Base-by-base conservation (phyloP, 306 rosid species). In the Cicer cuneatum region DNA sequence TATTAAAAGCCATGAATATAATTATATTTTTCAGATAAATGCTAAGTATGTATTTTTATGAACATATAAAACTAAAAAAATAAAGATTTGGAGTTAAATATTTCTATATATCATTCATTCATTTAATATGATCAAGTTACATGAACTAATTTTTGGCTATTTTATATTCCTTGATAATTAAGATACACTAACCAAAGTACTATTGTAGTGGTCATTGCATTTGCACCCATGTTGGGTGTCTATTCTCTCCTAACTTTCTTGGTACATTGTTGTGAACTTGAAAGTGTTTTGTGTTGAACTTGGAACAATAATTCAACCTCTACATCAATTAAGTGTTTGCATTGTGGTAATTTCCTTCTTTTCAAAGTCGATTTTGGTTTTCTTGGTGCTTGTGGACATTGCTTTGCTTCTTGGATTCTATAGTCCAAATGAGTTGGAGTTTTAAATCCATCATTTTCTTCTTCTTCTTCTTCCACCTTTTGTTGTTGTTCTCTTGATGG, bases 311-410 rank as follows among this genome's bases (percentile, higher is more conserved):
- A 78, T 10, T 83, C 77, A 68, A 84, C 58, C 7, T 85, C 77
- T n/a, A 81, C 46, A 40, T 75, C 83, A 37, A 81, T 65, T 7
- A 62, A 75, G 69, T 69, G 65, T 60, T 65, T 80, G 3, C 74
- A 56, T 4, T 77, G 49, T 11, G 54, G 3, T 29, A 29, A 29
- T 70, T 77, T 80, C 53, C 86, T 68, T 46, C 87, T 68, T 42
- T 86, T 85, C 49, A 66, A 15, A 48, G 75, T 47, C 10, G 79
- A 33, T 58, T 78, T 80, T 0, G 85, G 78, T 46, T 86, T 86
- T 78, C 52, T 78, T 11, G 95, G 95, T 48, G 89, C 83, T 13
- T 84, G 77, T 29, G 96, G 96, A 43, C 93, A 90, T 12, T 80
- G 77, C 72, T 67, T 73, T 38, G 43, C 4, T 8, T 7, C 79